Evolutionary conservation across 164 flowering plant species (phyloP).

Genomic region (Vitis amurensis): DNA sequence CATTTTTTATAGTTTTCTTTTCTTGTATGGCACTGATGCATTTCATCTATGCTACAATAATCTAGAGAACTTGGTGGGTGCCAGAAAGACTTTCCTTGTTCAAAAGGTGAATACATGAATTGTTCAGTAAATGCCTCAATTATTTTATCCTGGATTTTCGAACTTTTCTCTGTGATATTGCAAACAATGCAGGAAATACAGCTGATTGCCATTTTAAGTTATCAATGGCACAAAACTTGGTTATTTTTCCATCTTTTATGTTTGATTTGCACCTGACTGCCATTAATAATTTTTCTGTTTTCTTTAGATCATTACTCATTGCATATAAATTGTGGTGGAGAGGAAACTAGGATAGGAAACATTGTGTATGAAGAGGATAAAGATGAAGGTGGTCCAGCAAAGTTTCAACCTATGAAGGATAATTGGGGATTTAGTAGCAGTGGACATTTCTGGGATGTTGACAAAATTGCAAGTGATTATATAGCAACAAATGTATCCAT

Average conservation of each 20-base stretch:
- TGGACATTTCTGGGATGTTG: conserved; percentile 17
- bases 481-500: conserved; percentile 8
- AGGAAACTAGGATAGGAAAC: conserved; percentile 1
- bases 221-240: no score
- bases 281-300: no score
- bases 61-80: conserved; percentile 18
- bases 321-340: conserved; percentile 52
- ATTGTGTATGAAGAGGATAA: conserved; percentile 19
- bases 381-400: conserved; percentile 15
- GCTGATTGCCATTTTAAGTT: no score
- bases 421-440: conserved; percentile 34
- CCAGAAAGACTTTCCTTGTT: conserved; percentile 16
- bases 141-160: no score
- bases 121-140: no score
- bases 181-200: no score
- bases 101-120: conserved; percentile 6
- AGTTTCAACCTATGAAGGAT: background rate
- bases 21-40: no score
- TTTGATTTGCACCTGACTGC: conserved; percentile 1
- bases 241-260: background rate
- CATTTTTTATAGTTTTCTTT: no score
- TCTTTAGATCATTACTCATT: conserved; percentile 22
- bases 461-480: background rate
- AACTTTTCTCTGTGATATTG: no score
- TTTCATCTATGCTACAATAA: background rate